Percentiles rank a stretch among this genome's conserved stretches.
These are phyloP conservation scores for Albugo laibachii DNA, from an alignment of 352 stramenopile species.

Conservation along the genomic window DNA sequence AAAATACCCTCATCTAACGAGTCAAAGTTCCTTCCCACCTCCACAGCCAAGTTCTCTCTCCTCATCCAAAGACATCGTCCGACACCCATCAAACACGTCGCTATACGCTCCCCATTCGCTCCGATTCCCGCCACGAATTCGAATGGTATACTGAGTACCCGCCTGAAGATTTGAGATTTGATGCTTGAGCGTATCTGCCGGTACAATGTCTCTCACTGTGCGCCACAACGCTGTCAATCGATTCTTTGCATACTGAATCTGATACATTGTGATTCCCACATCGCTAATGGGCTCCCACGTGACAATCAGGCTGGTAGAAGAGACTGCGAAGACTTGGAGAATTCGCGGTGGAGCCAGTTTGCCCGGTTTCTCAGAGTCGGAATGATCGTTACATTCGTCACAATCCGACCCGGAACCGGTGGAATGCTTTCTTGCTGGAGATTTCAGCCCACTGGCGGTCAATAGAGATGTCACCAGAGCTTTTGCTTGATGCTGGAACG, in stretches of 20 bases:
- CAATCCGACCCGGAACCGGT: neutral
- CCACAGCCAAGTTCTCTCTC: constrained; percentile 2
- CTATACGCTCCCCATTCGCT: constrained; percentile 56
- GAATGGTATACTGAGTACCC: constrained; percentile 51
- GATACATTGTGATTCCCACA: constrained; percentile 34
- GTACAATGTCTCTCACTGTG: constrained; percentile 50
- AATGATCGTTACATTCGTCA: neutral
- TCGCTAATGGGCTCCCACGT: constrained; percentile 57
- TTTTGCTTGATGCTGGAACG: constrained; percentile 27
- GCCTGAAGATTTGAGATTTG: constrained; percentile 29
- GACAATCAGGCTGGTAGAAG: constrained; percentile 35
- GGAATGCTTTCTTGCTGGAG: neutral
- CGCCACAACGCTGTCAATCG: constrained; percentile 59
- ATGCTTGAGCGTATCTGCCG: constrained; percentile 25
- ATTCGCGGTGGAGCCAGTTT: constrained; percentile 22
- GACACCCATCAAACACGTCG: constrained; percentile 39
- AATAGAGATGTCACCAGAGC: constrained; percentile 44
- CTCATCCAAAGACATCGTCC: constrained; percentile 11
- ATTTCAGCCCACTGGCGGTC: constrained; percentile 19
- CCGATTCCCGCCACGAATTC: constrained; percentile 35
- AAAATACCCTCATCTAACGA: constrained; percentile 1
- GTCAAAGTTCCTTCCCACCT: constrained; percentile 1
- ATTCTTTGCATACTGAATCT: constrained; percentile 71
- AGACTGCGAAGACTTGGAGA: constrained; percentile 29
- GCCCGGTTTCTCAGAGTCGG: constrained; percentile 1